Conservation (phyloP, 768 basidiomycete genomes). For the Kwoniella mangroviensis region DNA sequence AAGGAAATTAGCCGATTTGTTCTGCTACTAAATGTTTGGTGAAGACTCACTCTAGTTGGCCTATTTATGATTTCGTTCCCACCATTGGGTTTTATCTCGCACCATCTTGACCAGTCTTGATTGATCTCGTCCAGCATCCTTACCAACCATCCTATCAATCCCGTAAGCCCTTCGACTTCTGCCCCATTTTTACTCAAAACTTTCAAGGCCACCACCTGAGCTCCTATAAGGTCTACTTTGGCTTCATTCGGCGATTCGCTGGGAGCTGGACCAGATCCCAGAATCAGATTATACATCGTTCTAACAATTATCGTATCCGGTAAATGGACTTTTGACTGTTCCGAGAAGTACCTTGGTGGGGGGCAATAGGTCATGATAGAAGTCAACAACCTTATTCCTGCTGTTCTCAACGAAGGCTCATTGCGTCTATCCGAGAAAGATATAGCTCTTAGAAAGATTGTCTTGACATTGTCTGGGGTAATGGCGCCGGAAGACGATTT, state of each 20-base stretch:
- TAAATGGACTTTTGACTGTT: neutral
- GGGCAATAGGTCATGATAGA: slow-evolving; percentile 38
- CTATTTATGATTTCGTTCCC: slow-evolving; percentile 18
- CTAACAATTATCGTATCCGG: slow-evolving; percentile 33
- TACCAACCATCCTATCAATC: slow-evolving; percentile 52
- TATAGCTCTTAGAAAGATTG: slow-evolving; percentile 35
- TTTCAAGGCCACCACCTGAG: slow-evolving; percentile 87
- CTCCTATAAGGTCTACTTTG: slow-evolving; percentile 39
- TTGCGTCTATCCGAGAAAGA: slow-evolving; percentile 30
- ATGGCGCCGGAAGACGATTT: neutral
- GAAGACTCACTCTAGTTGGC: slow-evolving; percentile 7
- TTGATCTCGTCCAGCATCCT: slow-evolving; percentile 25
- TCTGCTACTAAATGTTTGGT: neutral
- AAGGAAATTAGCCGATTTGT: neutral
- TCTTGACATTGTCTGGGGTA: slow-evolving; percentile 21
- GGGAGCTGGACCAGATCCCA: neutral
- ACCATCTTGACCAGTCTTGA: slow-evolving; percentile 49
- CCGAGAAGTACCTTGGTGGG: slow-evolving; percentile 24
- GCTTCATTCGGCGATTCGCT: slow-evolving; percentile 1
- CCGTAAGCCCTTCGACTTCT: slow-evolving; percentile 34
- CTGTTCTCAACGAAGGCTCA: slow-evolving; percentile 31
- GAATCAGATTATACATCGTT: slow-evolving; percentile 29
- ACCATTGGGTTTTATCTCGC: slow-evolving; percentile 28
- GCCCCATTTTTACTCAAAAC: slow-evolving; percentile 62
- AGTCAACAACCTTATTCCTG: slow-evolving; percentile 44